Conservation (phyloP, 1,284 basidiomycete genomes). For the Sutorius eximius region DNA sequence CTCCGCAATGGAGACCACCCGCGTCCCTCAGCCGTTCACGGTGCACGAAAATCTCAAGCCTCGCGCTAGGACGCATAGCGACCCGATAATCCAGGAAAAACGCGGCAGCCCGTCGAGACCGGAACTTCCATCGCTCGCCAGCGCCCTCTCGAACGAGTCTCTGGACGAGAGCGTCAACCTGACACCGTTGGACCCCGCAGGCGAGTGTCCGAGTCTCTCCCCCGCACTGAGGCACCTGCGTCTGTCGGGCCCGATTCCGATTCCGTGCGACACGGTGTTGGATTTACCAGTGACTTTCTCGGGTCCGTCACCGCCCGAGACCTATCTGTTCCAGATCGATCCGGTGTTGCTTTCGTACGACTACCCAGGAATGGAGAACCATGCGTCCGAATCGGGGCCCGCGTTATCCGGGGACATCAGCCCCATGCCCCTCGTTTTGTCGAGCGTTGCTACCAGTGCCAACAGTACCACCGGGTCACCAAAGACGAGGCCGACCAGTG, state of each 20-base stretch:
- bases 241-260: slow-evolving; percentile 14
- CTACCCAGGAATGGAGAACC: slow-evolving; percentile 6
- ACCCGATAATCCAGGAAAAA: not conserved
- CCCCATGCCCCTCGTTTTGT: not conserved
- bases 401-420: not conserved
- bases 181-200: not conserved
- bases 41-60: not conserved
- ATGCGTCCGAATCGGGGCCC: not conserved
- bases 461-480: too few species aligned
- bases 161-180: slow-evolving; percentile 14
- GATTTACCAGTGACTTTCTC: not conserved
- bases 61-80: too few species aligned
- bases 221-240: slow-evolving; percentile 22
- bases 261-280: not conserved
- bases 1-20: not conserved
- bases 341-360: slow-evolving; percentile 24
- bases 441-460: not conserved
- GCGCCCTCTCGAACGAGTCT: slow-evolving; percentile 19
- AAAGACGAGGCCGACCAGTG: too few species aligned
- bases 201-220: slow-evolving; percentile 18
- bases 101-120: slow-evolving; percentile 1
- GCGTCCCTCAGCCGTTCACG: not conserved
- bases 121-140: slow-evolving; percentile 21
- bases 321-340: slow-evolving; percentile 25
- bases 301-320: not conserved